Evolutionary conservation across 257 asterid species (phyloP), one percentile per base, ranked within the genome.

Genomic region (Solanum chiquidenum): DNA sequence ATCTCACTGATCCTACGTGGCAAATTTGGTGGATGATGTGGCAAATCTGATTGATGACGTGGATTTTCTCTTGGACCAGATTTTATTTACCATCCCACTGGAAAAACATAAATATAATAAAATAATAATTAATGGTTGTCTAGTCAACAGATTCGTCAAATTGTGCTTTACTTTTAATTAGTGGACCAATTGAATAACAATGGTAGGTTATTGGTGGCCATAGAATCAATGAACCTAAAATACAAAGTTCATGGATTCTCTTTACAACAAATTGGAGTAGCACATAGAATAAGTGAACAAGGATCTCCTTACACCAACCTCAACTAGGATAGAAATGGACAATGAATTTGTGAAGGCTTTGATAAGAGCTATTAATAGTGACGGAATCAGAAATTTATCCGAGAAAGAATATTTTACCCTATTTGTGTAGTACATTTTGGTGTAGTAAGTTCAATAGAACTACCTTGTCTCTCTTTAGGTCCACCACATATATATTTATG

Each of bases 1-100:
- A 86, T 0, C 91, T 91, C 92, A 46, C 31, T 3, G 5, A 5
- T 88, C 93, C 88, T 34, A 88, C 92, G 90, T 90, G 91, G 91
- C 72, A 72, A 58, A 49, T 77, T 6, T 21, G 12, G 25, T 86
- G 21, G 55, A 46, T 49, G 58, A 49, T 49, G 91, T 90, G 92
- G 91, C 72, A 66, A 46, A 60, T 77, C 5, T 23, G 18, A 2
- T 37, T 14, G 20, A 38, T 83, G 88, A 74, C 89, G 89, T 90
- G 92, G 90, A 88, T 16, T 29, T 73, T 86, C 68, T 7, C 49
- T 82, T 87, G 86, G 68, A 44, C 46, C 5, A 79, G 7, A 2
- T 25, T 77, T 74, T 21, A 9, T 60, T 8, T 13, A 6, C 29
- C 25, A 7, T 77, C 5, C 7, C n/a, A 25, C 20, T 49, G 52